Evolutionary conservation across 2,329 filamentous ascomycete genomes (phyloP), one percentile per base, ranked within the genome.

Genomic region (Penicillium sp.): DNA sequence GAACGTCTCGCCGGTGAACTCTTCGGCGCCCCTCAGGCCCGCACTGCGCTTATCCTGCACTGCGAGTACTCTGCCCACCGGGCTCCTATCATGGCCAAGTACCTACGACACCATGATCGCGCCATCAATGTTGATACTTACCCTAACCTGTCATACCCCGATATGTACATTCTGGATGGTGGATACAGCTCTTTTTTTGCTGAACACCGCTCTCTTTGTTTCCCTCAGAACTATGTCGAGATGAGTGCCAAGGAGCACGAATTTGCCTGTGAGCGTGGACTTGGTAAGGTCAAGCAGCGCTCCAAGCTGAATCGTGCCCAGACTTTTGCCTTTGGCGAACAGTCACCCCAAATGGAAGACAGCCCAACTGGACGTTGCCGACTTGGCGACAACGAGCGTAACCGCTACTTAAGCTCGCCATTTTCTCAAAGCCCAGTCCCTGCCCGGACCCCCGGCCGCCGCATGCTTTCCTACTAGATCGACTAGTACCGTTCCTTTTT

Each of bases 31-130:
- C 85, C 87, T 67, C 78, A 84, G 45, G 84, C 87, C 48, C 88
- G 86, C 63, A 94, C 92, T 0, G 81, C 97, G 11, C 77, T 99
- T 60, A 87, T 99, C 64, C 90, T 99, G 67, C 94, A 99, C 78
- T 99, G 94, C 83, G 94, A 99, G 77, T 99, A 97, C 77, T 97
- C 94, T 34, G 93, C 91, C 38, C 93, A 97, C 73, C 90, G 94
- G 60, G 94, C 94, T 44, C 94, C 94, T 45, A 87, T 96, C 61
- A 97, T 97, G 89, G 94, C 94, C 48, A 92, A 94, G 67, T 91
- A 92, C 74, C 86, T 99, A 59, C 92, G 94, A 63, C 88, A 91
- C 58, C 87, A 90, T 71, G 94, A 99, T 75, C 90, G 94, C 57
- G 85, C 86, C 37, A 81, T 86, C 69, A 99, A 99, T 74, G 85